Evolutionary conservation across 805 yeast species (phyloP).

Genomic region (Ogataea trehaloabstinens): DNA sequence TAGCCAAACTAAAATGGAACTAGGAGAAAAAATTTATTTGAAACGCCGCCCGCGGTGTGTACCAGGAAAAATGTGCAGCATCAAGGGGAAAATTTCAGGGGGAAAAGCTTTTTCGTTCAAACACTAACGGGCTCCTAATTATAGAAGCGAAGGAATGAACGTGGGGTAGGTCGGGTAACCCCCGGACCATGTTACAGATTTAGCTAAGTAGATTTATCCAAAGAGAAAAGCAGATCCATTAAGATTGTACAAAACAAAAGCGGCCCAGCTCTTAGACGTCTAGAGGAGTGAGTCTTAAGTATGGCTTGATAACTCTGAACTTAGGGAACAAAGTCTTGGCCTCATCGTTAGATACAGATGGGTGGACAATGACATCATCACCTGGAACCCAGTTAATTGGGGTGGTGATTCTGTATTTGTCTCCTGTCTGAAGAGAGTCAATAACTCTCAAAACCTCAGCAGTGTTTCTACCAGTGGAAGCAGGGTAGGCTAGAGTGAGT

Average conservation of each 20-base stretch:
- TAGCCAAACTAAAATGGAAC: neutral
- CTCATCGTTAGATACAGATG: constrained; percentile 56
- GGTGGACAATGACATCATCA: constrained; percentile 71
- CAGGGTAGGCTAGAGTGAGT: constrained; percentile 65
- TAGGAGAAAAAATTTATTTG: neutral
- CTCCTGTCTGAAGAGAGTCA: constrained; percentile 68
- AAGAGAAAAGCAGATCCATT: too few species aligned
- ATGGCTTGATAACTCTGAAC: constrained; percentile 59
- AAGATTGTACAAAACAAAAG: too few species aligned
- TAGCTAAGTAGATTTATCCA: too few species aligned
- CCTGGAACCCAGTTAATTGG: constrained; percentile 73
- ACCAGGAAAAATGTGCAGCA: neutral
- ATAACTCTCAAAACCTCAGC: constrained; percentile 70
- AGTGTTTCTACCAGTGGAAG: constrained; percentile 73
- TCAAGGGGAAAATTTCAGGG: too few species aligned
- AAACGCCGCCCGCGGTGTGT: neutral
- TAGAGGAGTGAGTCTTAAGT: constrained; percentile 54
- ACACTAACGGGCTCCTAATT: neutral
- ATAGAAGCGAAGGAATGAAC: neutral
- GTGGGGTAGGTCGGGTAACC: neutral
- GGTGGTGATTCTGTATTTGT: constrained; percentile 58
- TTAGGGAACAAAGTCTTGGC: constrained; percentile 62
- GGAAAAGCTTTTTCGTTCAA: neutral
- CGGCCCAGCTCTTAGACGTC: constrained; percentile 11
- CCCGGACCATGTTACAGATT: too few species aligned